Conservation (phyloP, 164 flowering plant genomes). For the Tetrastigma voinierianum region DNA sequence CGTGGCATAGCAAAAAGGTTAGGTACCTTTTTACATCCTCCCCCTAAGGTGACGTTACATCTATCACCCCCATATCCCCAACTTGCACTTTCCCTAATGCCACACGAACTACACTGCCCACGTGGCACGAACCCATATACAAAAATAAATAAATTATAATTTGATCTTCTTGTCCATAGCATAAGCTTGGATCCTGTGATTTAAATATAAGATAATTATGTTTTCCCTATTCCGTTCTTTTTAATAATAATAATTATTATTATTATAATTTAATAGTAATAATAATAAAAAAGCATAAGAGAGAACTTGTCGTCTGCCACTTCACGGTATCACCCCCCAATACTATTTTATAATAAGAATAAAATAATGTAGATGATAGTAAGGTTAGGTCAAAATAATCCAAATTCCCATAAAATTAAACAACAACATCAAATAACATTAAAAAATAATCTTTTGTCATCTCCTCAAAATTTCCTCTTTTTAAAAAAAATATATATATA, state of each 20-base stretch:
- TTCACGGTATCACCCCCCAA: constrained; percentile 9
- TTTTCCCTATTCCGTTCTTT: constrained; percentile 2
- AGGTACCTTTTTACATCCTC: no score
- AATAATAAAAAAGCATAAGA: constrained; percentile 1
- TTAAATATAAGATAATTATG: constrained; percentile 16
- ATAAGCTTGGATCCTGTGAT: constrained; percentile 35
- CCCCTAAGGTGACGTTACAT: no score
- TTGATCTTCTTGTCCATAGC: constrained; percentile 9
- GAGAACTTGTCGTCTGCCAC: constrained; percentile 36
- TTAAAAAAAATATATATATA: background rate
- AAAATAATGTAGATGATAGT: constrained; percentile 9
- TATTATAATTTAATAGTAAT: no score
- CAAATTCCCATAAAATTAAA: constrained; percentile 7
- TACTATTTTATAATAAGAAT: background rate
- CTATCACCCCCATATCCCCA: background rate
- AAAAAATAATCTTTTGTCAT: background rate
- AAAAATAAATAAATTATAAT: background rate
- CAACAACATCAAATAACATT: background rate
- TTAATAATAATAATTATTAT: no score
- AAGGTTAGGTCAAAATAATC: constrained; percentile 27
- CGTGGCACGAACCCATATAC: constrained; percentile 6
- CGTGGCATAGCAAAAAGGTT: no score
- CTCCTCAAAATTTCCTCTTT: no score
- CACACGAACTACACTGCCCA: background rate
- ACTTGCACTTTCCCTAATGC: background rate